Conservation (phyloP, 768 basidiomycete genomes). For the Boletales sp. region DNA sequence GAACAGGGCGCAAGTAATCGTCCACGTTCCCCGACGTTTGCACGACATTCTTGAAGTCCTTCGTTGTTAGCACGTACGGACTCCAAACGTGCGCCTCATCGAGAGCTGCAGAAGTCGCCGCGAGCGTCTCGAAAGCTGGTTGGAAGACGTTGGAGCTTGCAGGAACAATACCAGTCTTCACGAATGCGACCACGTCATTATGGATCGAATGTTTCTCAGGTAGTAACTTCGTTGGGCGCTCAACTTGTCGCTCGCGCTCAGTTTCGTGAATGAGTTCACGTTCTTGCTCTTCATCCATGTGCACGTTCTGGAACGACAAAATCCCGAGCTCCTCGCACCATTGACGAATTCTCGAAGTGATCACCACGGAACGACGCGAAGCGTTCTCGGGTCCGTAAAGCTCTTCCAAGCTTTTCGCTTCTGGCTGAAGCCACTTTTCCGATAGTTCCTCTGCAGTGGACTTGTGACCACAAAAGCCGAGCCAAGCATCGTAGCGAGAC, state of each 20-base stretch:
- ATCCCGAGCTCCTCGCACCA: slow-evolving; percentile 15
- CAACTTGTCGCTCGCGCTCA: slow-evolving; percentile 38
- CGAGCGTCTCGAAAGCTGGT: slow-evolving; percentile 12
- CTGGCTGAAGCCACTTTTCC: slow-evolving; percentile 37
- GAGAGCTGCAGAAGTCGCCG: slow-evolving; percentile 1
- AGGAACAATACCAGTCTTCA: slow-evolving; percentile 28
- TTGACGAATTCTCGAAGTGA: slow-evolving; percentile 7
- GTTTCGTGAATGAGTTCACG: slow-evolving; percentile 45
- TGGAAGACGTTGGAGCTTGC: slow-evolving; percentile 17
- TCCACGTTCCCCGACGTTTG: not conserved
- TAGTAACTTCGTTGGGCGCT: slow-evolving; percentile 31
- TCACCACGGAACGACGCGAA: not conserved
- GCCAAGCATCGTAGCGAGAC: slow-evolving; percentile 16
- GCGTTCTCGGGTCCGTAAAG: slow-evolving; percentile 25
- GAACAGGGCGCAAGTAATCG: slow-evolving; percentile 27
- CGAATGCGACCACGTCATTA: slow-evolving; percentile 18
- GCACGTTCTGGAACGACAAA: not conserved
- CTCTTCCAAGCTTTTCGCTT: slow-evolving; percentile 35
- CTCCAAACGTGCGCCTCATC: slow-evolving; percentile 23
- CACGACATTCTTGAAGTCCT: slow-evolving; percentile 15
- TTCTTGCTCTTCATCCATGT: slow-evolving; percentile 49
- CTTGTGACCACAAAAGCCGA: not conserved
- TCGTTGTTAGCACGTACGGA: slow-evolving; percentile 10
- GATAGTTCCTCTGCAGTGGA: slow-evolving; percentile 1
- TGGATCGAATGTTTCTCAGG: slow-evolving; percentile 23